Evolutionary conservation across 139 green algal species (phyloP).

Genomic region (Chlorella sp.): DNA sequence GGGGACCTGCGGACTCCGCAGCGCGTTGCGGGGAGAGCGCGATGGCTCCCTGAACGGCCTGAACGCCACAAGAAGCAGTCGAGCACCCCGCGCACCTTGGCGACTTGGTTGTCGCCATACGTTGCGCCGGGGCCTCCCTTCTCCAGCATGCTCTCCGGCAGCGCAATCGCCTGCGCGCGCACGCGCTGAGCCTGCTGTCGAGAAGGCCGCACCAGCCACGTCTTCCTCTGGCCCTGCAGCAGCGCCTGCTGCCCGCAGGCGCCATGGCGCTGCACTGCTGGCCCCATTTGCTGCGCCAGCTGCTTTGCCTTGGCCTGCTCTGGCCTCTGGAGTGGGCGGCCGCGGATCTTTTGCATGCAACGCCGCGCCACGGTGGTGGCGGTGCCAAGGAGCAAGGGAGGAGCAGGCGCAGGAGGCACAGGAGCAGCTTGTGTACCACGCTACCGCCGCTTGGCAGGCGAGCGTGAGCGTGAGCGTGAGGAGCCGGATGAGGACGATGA

Average conservation of each 20-base stretch:
- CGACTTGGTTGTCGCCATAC: conserved; percentile 11
- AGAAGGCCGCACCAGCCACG: too few relatives aligned
- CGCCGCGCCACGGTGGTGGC: neutral
- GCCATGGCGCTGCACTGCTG: neutral
- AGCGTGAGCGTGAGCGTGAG: conserved; percentile 3
- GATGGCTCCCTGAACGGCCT: neutral
- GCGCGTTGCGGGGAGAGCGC: neutral
- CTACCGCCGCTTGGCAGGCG: neutral
- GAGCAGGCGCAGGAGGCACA: neutral
- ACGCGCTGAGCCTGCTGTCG: too few relatives aligned
- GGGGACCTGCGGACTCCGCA: conserved; percentile 18
- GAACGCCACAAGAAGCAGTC: neutral
- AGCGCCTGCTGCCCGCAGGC: neutral
- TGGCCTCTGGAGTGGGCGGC: neutral
- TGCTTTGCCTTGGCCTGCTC: neutral
- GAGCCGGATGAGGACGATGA: conserved; percentile 13
- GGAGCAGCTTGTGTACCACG: neutral
- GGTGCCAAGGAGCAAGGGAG: neutral
- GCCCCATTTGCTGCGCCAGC: neutral
- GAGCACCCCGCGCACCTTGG: conserved; percentile 9
- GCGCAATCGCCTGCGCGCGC: too few relatives aligned
- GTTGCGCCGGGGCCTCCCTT: conserved; percentile 17
- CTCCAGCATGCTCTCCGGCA: conserved; percentile 4
- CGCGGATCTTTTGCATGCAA: neutral
- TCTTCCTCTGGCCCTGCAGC: neutral